These are phyloP conservation scores for Fusarium bulbicola DNA, from an alignment of 2,329 filamentous ascomycete species.

Conservation along the genomic window DNA sequence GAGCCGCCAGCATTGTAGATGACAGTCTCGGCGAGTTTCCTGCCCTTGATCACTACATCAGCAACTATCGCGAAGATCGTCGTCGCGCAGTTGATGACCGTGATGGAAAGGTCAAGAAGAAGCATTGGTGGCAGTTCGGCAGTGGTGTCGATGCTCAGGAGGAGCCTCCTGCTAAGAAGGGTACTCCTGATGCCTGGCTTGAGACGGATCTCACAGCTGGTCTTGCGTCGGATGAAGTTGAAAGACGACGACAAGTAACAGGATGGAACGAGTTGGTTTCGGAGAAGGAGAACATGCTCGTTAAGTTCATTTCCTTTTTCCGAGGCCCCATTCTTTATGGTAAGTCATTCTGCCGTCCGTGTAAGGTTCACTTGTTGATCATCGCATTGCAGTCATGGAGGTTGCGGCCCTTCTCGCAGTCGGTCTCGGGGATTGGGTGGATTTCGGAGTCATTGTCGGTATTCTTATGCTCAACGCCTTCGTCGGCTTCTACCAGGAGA, in stretches of 20 bases:
- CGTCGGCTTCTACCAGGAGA: constrained; percentile 28
- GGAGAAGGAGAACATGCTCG: constrained; percentile 19
- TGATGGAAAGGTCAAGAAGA: constrained; percentile 18
- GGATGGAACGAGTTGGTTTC: constrained; percentile 30
- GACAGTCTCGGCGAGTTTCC: constrained; percentile 21
- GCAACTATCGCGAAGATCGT: constrained; percentile 28
- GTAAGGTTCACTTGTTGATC: neutral
- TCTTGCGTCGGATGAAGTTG: constrained; percentile 13
- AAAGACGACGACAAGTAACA: constrained; percentile 3
- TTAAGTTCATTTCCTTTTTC: neutral
- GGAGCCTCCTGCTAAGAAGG: neutral
- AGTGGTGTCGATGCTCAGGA: neutral
- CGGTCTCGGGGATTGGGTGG: constrained; percentile 23
- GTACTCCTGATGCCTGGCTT: constrained; percentile 19
- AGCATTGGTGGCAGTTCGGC: constrained; percentile 29
- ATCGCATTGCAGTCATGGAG: constrained; percentile 16
- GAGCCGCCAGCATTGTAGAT: constrained; percentile 12
- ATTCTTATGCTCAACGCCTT: constrained; percentile 31
- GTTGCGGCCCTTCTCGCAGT: constrained; percentile 24
- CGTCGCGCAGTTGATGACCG: constrained; percentile 7
- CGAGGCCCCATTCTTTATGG: constrained; percentile 22
- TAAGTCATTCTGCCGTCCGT: neutral
- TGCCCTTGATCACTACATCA: constrained; percentile 26
- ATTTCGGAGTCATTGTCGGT: constrained; percentile 26
- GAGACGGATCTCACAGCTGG: constrained; percentile 18